Evolutionary conservation across 371 early-diverging fungal species (phyloP).

Genomic region (Actinomucor elegans): DNA sequence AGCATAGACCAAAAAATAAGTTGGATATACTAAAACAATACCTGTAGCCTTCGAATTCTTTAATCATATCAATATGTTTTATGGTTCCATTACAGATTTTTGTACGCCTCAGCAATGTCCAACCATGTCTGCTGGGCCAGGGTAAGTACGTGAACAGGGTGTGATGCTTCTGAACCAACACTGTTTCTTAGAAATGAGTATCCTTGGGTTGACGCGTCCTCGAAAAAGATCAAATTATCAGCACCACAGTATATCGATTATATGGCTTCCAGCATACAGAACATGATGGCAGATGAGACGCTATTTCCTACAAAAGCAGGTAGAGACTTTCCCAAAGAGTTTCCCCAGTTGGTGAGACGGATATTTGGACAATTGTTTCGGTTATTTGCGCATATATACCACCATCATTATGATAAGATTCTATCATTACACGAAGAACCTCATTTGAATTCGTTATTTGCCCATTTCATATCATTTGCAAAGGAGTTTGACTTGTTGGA

Average conservation of each 20-base stretch:
- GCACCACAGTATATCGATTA: constrained; percentile 96
- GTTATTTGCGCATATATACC: constrained; percentile 92
- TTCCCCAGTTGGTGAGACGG: constrained; percentile 62
- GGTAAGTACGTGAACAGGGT: constrained; percentile 40
- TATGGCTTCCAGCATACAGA: constrained; percentile 89
- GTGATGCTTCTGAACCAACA: no score
- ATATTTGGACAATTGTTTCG: constrained; percentile 88
- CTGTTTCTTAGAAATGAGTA: constrained; percentile 74
- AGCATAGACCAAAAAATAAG: no score
- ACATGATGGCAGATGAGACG: constrained; percentile 81
- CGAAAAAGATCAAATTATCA: constrained; percentile 78
- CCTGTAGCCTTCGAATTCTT: constrained; percentile 89
- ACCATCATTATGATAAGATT: constrained; percentile 88
- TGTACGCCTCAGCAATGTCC: constrained; percentile 84
- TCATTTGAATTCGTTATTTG: constrained; percentile 93
- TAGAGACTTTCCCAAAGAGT: constrained; percentile 82
- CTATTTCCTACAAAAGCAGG: constrained; percentile 82
- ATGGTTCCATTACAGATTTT: constrained; percentile 87
- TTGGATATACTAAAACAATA: no score
- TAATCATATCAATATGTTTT: constrained; percentile 91
- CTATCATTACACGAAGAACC: constrained; percentile 80
- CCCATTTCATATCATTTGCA: constrained; percentile 90
- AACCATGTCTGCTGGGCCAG: constrained; percentile 85
- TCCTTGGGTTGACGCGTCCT: constrained; percentile 88
- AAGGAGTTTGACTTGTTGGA: constrained; percentile 91